Evolutionary conservation across 2,329 filamentous ascomycete species (phyloP).

Genomic region (Teratosphaeria viscida): DNA sequence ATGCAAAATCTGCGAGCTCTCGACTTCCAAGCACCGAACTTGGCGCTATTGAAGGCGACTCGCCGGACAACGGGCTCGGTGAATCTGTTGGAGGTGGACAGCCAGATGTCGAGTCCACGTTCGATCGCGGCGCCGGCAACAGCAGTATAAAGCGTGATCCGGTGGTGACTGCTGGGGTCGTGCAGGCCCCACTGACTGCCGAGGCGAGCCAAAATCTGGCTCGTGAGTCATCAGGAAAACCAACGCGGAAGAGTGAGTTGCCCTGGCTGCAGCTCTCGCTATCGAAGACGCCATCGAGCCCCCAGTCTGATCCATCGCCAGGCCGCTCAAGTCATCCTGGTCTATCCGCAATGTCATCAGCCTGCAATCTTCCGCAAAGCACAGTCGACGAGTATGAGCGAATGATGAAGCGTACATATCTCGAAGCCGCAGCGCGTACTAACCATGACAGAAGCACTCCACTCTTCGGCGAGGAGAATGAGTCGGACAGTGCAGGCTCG

Average conservation of each 20-base stretch:
- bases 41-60: not conserved
- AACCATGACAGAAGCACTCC: constrained; percentile 4
- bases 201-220: constrained; percentile 1
- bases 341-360: constrained; percentile 5
- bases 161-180: not conserved
- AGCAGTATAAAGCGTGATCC: constrained; percentile 3
- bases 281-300: not conserved
- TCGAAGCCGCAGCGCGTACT: not conserved
- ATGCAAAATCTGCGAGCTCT: constrained; percentile 29
- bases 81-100: not conserved
- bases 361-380: constrained; percentile 1
- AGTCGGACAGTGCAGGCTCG: constrained; percentile 57
- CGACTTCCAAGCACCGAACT: constrained; percentile 21
- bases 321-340: constrained; percentile 2
- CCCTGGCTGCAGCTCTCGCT: constrained; percentile 10
- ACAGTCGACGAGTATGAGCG: constrained; percentile 7
- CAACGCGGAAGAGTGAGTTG: not conserved
- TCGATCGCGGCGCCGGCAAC: constrained; percentile 7
- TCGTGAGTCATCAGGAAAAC: constrained; percentile 5
- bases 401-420: constrained; percentile 1
- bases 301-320: not conserved
- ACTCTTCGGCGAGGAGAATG: constrained; percentile 18
- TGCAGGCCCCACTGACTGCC: not conserved
- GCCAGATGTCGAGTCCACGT: constrained; percentile 9
- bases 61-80: not conserved